phyloP scores from a whole-genome alignment of 73 alveolate genomes.

The Blepharisma japonicum region DNA sequence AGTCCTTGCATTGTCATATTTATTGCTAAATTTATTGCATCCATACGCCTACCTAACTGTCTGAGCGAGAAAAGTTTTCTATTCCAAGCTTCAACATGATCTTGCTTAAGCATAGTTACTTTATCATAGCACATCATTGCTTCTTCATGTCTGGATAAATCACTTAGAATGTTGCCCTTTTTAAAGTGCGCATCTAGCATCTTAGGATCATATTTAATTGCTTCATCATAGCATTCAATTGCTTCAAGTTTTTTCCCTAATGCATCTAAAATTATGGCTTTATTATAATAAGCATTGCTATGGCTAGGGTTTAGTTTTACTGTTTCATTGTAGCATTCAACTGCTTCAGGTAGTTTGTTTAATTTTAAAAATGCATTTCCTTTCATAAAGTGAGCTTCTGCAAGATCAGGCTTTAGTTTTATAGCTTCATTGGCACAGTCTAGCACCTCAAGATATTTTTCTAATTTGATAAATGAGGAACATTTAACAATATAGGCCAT shows the following conservation, averaged over 20 bases:
- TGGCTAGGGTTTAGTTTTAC: not conserved
- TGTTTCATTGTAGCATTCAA: conserved; percentile 9
- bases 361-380: not conserved
- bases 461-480: not conserved
- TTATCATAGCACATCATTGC: no score
- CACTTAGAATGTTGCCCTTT: no score
- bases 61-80: no score
- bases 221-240: conserved; percentile 26
- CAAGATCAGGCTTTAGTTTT: conserved; percentile 1
- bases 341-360: not conserved
- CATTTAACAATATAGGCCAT: not conserved
- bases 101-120: no score
- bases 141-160: no score
- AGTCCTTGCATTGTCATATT: no score
- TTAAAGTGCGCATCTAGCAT: not conserved
- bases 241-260: conserved; percentile 16
- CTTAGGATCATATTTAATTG: not conserved
- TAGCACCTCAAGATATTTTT: conserved; percentile 2
- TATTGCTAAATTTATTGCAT: no score
- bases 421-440: not conserved
- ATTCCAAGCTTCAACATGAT: no score
- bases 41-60: no score
- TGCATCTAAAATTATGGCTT: conserved; percentile 6
- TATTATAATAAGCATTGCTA: conserved; percentile 3
- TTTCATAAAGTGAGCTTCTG: conserved; percentile 6